A percentile compares a stretch with the other conserved stretches of the same genome.
phyloP scores from a whole-genome alignment of 1,284 basidiomycete genomes.

The Omphalotus olearius region DNA sequence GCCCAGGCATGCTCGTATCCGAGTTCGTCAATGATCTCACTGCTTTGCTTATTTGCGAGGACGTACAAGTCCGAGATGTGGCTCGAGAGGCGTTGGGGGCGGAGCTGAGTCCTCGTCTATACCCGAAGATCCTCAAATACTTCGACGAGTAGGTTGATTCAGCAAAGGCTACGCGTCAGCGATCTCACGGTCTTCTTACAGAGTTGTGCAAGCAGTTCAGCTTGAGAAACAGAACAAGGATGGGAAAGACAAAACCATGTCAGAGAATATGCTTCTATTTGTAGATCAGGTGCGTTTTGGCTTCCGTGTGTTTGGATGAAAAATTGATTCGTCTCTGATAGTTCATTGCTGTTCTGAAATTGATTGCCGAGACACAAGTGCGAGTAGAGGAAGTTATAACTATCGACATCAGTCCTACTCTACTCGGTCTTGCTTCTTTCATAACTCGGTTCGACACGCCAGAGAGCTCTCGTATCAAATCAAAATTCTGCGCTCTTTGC shows the following conservation, averaged over 20 bases:
- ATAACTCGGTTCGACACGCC: constrained; percentile 60
- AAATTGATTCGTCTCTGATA: constrained; percentile 22
- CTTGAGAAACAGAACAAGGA: constrained; percentile 35
- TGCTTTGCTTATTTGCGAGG: constrained; percentile 61
- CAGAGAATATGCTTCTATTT: constrained; percentile 59
- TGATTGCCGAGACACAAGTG: constrained; percentile 68
- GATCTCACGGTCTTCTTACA: constrained; percentile 16
- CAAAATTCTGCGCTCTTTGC: constrained; percentile 73
- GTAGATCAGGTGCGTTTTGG: constrained; percentile 60
- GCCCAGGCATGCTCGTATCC: constrained; percentile 53
- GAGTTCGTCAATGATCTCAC: constrained; percentile 70
- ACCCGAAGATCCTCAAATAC: constrained; percentile 62
- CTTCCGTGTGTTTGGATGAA: neutral
- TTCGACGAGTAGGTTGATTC: constrained; percentile 61
- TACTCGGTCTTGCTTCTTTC: constrained; percentile 62
- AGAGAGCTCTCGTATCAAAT: constrained; percentile 58
- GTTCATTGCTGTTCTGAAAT: constrained; percentile 73
- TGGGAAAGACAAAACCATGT: constrained; percentile 24
- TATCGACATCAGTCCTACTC: constrained; percentile 67
- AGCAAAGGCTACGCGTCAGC: neutral
- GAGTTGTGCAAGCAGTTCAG: constrained; percentile 43
- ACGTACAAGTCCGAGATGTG: constrained; percentile 65
- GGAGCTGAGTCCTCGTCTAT: constrained; percentile 71
- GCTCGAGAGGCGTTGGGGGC: constrained; percentile 78
- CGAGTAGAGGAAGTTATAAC: constrained; percentile 57